These are phyloP conservation scores for Gigaspora rosea DNA, from an alignment of 192 early-diverging fungal genomes.

Conservation along the genomic window DNA sequence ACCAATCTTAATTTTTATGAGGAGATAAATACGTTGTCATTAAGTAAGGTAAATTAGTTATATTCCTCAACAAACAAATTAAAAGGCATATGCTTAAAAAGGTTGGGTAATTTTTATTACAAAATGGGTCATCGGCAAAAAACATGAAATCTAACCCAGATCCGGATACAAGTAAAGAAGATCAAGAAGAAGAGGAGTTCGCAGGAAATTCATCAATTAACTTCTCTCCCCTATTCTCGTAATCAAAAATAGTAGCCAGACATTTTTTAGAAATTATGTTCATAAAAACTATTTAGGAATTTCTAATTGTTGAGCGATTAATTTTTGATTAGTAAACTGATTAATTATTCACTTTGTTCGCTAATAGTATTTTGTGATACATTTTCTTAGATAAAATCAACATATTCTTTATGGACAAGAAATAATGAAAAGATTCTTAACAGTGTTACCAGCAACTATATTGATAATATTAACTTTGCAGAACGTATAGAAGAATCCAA, in stretches of 20 bases:
- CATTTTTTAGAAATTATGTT: no score
- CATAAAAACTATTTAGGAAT: no score
- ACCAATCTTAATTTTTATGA: conserved; percentile 24
- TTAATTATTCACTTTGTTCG: no score
- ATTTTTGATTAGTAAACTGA: no score
- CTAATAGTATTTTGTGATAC: no score
- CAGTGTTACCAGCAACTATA: conserved; percentile 13
- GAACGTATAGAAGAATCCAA: neutral
- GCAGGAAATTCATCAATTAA: no score
- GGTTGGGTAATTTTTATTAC: conserved; percentile 28
- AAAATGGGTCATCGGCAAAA: neutral
- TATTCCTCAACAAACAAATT: no score
- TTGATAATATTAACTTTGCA: conserved; percentile 12
- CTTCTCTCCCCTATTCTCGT: no score
- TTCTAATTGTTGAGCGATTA: no score
- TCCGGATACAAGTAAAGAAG: conserved; percentile 5
- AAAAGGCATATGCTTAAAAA: conserved; percentile 12
- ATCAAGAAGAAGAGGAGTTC: conserved; percentile 16
- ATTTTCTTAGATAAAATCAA: conserved; percentile 27
- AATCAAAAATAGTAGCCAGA: no score
- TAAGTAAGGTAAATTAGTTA: no score
- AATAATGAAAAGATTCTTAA: conserved; percentile 26
- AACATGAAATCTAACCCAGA: neutral
- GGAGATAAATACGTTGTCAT: conserved; percentile 15
- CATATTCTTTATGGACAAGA: conserved; percentile 27